phyloP scores from a whole-genome alignment of 768 basidiomycete genomes.

The Hypholoma sublateritium region DNA sequence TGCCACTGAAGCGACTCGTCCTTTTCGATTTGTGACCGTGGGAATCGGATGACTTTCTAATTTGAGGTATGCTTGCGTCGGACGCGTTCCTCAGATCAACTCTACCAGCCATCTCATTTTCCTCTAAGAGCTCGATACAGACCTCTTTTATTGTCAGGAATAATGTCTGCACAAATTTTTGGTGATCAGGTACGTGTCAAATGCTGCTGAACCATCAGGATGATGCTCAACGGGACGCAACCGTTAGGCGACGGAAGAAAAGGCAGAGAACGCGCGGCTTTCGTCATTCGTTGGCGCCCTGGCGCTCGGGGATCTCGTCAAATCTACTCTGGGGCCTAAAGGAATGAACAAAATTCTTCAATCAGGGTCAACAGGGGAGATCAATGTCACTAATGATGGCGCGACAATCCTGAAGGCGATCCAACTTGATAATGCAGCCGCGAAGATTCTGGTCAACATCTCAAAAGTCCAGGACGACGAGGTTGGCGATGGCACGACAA shows the following conservation, averaged over 20 bases:
- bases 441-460: conserved; percentile 99
- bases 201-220: background rate
- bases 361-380: conserved; percentile 83
- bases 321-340: conserved; percentile 97
- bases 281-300: conserved; percentile 97
- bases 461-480: conserved; percentile 99
- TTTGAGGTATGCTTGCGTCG: background rate
- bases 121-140: background rate
- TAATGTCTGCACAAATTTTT: conserved; percentile 15
- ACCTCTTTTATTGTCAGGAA: background rate
- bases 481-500: conserved; percentile 94
- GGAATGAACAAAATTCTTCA: conserved; percentile 99
- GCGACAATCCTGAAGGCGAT: conserved; percentile 98
- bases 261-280: conserved; percentile 96
- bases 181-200: conserved; percentile 11
- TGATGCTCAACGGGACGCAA: conserved; percentile 7
- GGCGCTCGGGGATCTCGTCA: conserved; percentile 96
- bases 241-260: conserved; percentile 82
- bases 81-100: conserved; percentile 7
- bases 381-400: conserved; percentile 98
- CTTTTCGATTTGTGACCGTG: conserved; percentile 2
- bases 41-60: conserved; percentile 4
- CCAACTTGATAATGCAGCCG: conserved; percentile 96
- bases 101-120: background rate
- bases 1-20: no score